A percentile compares a stretch with the other conserved stretches of the same genome.
phyloP scores from a whole-genome alignment of 2,329 filamentous ascomycete genomes.

The Exophiala dermatitidis region DNA sequence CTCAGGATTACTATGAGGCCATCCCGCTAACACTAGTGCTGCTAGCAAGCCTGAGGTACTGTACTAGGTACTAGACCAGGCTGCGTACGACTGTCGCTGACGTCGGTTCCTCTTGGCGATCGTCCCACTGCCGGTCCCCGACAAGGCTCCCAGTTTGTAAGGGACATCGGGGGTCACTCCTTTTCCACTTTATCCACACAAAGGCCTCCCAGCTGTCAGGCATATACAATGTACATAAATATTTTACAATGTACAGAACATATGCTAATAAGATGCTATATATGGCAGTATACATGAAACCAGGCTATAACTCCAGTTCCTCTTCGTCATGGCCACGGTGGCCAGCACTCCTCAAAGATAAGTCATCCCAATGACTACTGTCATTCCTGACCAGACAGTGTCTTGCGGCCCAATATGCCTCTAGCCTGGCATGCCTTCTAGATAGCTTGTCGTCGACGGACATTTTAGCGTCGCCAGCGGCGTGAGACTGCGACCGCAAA shows the following conservation, averaged over 20 bases:
- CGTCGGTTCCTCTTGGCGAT: no score
- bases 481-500: neutral
- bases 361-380: conserved; percentile 15
- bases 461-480: neutral
- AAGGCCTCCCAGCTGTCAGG: neutral
- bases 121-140: no score
- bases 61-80: no score
- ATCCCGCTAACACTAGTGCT: no score
- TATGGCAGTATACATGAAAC: neutral
- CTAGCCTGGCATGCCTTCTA: conserved; percentile 10
- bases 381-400: conserved; percentile 17
- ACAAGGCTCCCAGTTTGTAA: neutral
- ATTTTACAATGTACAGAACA: no score
- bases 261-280: no score
- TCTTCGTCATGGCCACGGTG: conserved; percentile 15
- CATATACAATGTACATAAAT: no score
- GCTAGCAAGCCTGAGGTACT: no score
- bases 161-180: neutral
- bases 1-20: no score
- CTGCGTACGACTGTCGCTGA: no score
- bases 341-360: conserved; percentile 21
- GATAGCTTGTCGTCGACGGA: neutral
- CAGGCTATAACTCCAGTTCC: conserved; percentile 17
- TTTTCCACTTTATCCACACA: neutral
- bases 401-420: conserved; percentile 21